phyloP scores from a whole-genome alignment of 805 yeast species.

The Scheffersomyces coipomensis region DNA sequence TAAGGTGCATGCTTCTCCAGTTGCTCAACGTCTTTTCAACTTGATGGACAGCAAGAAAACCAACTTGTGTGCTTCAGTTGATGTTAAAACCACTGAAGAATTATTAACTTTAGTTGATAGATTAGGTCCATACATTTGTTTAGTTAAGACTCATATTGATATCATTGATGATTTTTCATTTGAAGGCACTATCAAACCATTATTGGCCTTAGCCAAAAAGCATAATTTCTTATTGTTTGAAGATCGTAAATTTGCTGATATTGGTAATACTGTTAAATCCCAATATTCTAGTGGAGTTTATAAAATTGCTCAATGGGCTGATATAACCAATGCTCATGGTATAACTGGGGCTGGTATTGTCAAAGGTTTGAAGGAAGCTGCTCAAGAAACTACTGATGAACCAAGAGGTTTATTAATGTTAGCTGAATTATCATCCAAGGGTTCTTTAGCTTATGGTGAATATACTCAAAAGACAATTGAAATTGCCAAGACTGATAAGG shows the following conservation, averaged over 20 bases:
- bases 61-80: conserved; percentile 92
- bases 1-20: conserved; percentile 65
- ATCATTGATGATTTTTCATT: conserved; percentile 84
- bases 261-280: conserved; percentile 93
- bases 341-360: conserved; percentile 95
- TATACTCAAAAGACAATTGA: conserved; percentile 87
- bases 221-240: conserved; percentile 91
- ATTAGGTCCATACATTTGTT: conserved; percentile 87
- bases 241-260: conserved; percentile 97
- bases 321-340: conserved; percentile 96
- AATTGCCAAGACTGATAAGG: conserved; percentile 81
- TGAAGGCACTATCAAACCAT: conserved; percentile 75
- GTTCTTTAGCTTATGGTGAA: conserved; percentile 89
- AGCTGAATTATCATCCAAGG: conserved; percentile 93
- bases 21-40: conserved; percentile 70
- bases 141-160: conserved; percentile 93
- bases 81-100: conserved; percentile 78
- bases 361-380: conserved; percentile 80
- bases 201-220: conserved; percentile 68
- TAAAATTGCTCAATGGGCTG: conserved; percentile 91
- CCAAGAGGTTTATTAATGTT: conserved; percentile 92
- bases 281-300: conserved; percentile 91
- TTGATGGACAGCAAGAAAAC: conserved; percentile 80
- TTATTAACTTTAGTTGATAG: conserved; percentile 69
- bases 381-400: conserved; percentile 64